Percentiles rank a stretch among this genome's conserved stretches.
Conservation (phyloP, 345 rosid genomes). For the Noccaea caerulescens region DNA sequence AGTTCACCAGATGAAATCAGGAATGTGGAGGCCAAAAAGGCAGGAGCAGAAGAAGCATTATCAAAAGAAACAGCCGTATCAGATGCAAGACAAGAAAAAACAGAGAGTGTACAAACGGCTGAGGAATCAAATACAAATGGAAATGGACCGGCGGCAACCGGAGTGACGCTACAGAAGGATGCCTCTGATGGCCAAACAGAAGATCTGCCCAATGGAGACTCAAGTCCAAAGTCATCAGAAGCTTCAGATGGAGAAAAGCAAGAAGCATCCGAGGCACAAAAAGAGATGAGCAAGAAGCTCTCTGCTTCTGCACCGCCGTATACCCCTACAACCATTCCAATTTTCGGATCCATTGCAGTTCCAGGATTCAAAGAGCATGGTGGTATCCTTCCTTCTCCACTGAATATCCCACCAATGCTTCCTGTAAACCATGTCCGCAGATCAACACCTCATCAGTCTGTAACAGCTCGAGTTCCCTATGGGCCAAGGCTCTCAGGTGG, state of each 20-base stretch:
- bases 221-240: constrained; percentile 42
- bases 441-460: constrained; percentile 86
- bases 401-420: constrained; percentile 81
- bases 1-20: constrained; percentile 43
- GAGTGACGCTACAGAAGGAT: constrained; percentile 45
- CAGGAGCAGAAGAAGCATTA: constrained; percentile 38
- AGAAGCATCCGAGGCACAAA: constrained; percentile 64
- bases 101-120: constrained; percentile 42
- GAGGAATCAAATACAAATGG: constrained; percentile 43
- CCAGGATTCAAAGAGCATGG: constrained; percentile 82
- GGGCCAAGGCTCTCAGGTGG: constrained; percentile 98
- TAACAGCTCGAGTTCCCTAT: constrained; percentile 92
- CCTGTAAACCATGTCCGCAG: constrained; percentile 71
- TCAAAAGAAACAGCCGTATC: constrained; percentile 35
- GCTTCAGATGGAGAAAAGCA: constrained; percentile 63
- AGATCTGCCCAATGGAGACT: constrained; percentile 48
- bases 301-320: constrained; percentile 98
- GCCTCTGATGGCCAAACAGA: constrained; percentile 46
- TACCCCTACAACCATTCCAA: constrained; percentile 77
- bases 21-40: constrained; percentile 33
- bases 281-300: constrained; percentile 82
- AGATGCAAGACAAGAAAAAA: constrained; percentile 42
- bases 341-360: constrained; percentile 74
- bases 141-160: constrained; percentile 40
- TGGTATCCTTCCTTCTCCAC: constrained; percentile 94